These are phyloP conservation scores for Mariannaea elegans DNA, from an alignment of 2,329 filamentous ascomycete species.

Conservation along the genomic window DNA sequence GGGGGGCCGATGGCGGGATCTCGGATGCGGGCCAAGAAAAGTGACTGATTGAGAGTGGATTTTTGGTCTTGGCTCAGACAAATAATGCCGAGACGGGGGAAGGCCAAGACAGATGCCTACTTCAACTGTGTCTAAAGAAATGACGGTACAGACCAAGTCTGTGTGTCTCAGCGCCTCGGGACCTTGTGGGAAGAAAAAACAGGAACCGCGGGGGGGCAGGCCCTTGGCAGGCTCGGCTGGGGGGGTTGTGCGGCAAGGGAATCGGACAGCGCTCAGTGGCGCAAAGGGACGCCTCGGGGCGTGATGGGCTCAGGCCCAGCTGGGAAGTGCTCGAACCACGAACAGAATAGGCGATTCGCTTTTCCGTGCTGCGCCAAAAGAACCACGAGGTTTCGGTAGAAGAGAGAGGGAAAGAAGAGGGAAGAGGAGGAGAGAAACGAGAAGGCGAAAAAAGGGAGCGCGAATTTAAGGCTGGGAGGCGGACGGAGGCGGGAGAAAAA, in stretches of 20 bases:
- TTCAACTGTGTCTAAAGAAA: neutral
- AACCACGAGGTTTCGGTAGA: constrained; percentile 24
- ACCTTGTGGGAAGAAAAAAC: neutral
- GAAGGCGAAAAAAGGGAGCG: constrained; percentile 32
- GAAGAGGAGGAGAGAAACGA: neutral
- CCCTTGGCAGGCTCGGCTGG: constrained; percentile 4
- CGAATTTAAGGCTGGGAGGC: constrained; percentile 38
- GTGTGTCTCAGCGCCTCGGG: neutral
- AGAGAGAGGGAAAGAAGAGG: constrained; percentile 11
- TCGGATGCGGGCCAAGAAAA: constrained; percentile 3
- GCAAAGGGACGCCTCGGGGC: constrained; percentile 34
- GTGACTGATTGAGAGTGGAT: neutral
- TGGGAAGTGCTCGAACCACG: constrained; percentile 27
- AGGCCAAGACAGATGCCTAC: no score
- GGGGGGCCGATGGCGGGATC: neutral
- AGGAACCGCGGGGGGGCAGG: constrained; percentile 17
- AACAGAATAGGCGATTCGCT: constrained; percentile 26
- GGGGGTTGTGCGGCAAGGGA: constrained; percentile 3
- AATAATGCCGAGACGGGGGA: neutral
- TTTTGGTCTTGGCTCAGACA: constrained; percentile 4
- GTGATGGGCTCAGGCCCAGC: constrained; percentile 35
- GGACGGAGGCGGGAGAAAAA: constrained; percentile 28
- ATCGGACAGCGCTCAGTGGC: constrained; percentile 32
- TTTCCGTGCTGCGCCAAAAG: constrained; percentile 29
- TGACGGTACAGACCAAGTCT: neutral